phyloP scores from a whole-genome alignment of 257 asterid genomes.

The Sherardia arvensis region DNA sequence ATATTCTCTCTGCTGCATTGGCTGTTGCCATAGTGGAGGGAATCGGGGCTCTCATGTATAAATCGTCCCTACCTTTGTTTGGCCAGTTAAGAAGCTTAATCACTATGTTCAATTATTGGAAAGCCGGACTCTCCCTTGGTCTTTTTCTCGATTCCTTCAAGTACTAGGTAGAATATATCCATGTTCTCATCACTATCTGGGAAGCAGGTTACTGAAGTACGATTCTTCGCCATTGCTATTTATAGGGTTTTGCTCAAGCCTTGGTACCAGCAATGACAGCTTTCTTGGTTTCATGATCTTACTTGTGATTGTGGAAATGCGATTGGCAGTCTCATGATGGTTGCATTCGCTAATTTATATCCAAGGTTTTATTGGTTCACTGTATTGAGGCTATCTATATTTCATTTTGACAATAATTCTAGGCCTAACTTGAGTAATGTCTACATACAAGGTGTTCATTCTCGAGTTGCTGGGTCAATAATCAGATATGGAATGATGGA shows the following conservation, averaged over 20 bases:
- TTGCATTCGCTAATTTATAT: too few relatives aligned
- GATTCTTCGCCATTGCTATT: not conserved
- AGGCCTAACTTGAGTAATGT: not conserved
- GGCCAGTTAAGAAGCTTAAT: constrained; percentile 39
- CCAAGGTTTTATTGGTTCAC: too few relatives aligned
- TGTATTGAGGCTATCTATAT: not conserved
- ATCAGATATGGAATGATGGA: not conserved
- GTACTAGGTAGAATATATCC: constrained; percentile 27
- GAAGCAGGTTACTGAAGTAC: not conserved
- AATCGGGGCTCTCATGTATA: constrained; percentile 88
- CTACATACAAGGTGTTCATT: not conserved
- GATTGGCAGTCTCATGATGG: too few relatives aligned
- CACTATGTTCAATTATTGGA: constrained; percentile 77
- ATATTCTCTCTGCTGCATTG: constrained; percentile 83
- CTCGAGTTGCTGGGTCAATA: too few relatives aligned
- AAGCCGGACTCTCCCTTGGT: constrained; percentile 80
- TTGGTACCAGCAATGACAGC: not conserved
- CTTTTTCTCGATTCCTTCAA: constrained; percentile 92
- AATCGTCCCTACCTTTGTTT: constrained; percentile 40
- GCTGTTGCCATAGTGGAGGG: constrained; percentile 91
- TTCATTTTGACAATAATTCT: too few relatives aligned
- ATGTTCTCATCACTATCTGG: not conserved
- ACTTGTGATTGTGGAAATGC: too few relatives aligned
- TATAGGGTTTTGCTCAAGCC: not conserved
- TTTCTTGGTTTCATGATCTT: too few relatives aligned